Conservation (phyloP, 495 filamentous ascomycete species). For the Durotheca rogersii region DNA sequence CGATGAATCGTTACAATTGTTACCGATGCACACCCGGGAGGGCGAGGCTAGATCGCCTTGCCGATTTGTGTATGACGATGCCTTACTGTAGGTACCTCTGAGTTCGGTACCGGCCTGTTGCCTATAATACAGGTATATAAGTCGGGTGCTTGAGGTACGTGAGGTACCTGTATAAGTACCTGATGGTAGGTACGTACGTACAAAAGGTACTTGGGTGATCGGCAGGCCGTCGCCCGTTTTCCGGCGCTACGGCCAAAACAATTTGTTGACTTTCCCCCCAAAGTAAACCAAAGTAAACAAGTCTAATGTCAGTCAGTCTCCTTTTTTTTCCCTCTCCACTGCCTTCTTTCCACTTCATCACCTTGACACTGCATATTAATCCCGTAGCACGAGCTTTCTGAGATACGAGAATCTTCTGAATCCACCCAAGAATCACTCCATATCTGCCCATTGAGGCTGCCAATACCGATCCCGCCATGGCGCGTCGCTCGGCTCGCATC, state of each 20-base stretch:
- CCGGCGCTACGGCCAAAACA: slow-evolving; percentile 6
- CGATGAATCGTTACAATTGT: too few relatives aligned
- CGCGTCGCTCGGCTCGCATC: slow-evolving; percentile 51
- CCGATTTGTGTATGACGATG: too few relatives aligned
- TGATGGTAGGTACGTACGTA: too few relatives aligned
- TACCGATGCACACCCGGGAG: too few relatives aligned
- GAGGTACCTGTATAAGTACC: too few relatives aligned
- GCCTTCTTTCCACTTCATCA: slow-evolving; percentile 23
- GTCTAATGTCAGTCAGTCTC: slow-evolving; percentile 21
- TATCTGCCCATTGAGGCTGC: neutral
- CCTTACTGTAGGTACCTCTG: too few relatives aligned
- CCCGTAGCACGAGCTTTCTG: slow-evolving; percentile 13
- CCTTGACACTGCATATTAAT: slow-evolving; percentile 17
- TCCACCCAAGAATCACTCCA: neutral
- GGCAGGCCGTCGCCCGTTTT: slow-evolving; percentile 6
- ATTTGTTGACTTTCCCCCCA: slow-evolving; percentile 19
- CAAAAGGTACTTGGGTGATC: too few relatives aligned
- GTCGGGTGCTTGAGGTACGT: too few relatives aligned
- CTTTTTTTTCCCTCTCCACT: slow-evolving; percentile 18
- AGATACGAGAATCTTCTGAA: neutral
- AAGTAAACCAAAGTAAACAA: slow-evolving; percentile 26
- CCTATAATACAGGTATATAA: too few relatives aligned
- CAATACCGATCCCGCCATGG: slow-evolving; percentile 6
- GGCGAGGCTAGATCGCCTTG: too few relatives aligned
- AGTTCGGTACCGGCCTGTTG: too few relatives aligned